Evolutionary conservation across 1,284 basidiomycete genomes (phyloP).

Genomic region (Trametes pubescens): DNA sequence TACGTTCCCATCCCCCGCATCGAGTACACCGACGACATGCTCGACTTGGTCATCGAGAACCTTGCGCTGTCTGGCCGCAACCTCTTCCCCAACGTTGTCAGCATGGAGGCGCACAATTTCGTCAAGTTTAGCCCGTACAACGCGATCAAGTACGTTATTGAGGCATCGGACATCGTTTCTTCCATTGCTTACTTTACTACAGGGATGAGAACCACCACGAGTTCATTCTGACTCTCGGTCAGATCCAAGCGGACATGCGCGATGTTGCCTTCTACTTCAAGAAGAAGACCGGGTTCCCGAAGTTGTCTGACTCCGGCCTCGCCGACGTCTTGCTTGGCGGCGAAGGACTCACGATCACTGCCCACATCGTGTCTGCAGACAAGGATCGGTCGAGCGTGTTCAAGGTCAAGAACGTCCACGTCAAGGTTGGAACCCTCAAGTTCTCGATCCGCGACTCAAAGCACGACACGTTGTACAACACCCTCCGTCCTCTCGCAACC

Average conservation of each 20-base stretch:
- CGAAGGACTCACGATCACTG: slow-evolving; percentile 71
- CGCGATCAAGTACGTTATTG: slow-evolving; percentile 44
- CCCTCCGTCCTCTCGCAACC: slow-evolving; percentile 76
- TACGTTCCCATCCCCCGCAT: slow-evolving; percentile 92
- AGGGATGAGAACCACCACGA: slow-evolving; percentile 71
- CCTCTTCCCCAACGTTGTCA: slow-evolving; percentile 83
- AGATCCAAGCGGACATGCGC: slow-evolving; percentile 95
- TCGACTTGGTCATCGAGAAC: slow-evolving; percentile 95
- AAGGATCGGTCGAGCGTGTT: slow-evolving; percentile 79
- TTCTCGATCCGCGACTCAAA: slow-evolving; percentile 93
- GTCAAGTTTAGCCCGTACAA: slow-evolving; percentile 84
- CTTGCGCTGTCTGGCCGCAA: slow-evolving; percentile 88
- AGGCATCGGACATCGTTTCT: slow-evolving; percentile 37
- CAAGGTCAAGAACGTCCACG: slow-evolving; percentile 79
- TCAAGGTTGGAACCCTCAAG: slow-evolving; percentile 87
- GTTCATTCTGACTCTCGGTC: slow-evolving; percentile 76
- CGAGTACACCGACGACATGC: slow-evolving; percentile 85
- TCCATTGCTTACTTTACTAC: slow-evolving; percentile 31
- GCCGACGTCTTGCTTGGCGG: slow-evolving; percentile 93
- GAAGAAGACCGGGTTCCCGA: slow-evolving; percentile 82
- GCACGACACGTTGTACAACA: slow-evolving; percentile 93
- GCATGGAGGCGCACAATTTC: slow-evolving; percentile 85
- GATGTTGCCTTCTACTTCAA: slow-evolving; percentile 91
- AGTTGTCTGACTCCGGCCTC: slow-evolving; percentile 88
- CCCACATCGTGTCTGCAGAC: slow-evolving; percentile 70